A percentile compares a stretch with the other conserved stretches of the same genome.
These are phyloP conservation scores for Potentilla sterilis DNA, from an alignment of 306 rosid genomes.

Conservation along the genomic window DNA sequence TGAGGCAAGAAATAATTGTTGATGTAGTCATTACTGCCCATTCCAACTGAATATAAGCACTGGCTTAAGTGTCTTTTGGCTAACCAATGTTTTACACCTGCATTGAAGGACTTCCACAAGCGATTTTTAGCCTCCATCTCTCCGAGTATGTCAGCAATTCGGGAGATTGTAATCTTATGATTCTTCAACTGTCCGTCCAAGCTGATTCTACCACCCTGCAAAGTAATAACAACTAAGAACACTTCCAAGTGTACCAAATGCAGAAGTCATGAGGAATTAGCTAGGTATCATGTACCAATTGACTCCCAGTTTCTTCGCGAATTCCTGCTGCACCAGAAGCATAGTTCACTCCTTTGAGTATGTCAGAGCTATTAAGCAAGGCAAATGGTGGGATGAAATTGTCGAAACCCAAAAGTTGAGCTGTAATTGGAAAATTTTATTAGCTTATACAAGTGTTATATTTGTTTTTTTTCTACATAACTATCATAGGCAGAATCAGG, in stretches of 20 bases:
- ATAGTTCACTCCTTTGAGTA: conserved; percentile 60
- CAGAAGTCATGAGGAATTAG: not conserved
- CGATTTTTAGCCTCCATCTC: not conserved
- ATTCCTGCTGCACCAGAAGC: conserved; percentile 75
- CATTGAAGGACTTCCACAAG: conserved; percentile 15
- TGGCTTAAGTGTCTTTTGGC: conserved; percentile 26
- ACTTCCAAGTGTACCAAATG: not conserved
- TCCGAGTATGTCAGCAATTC: conserved; percentile 21
- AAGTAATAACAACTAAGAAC: not conserved
- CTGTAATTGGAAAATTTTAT: conserved; percentile 26
- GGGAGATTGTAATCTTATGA: conserved; percentile 33
- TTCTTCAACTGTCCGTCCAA: conserved; percentile 35
- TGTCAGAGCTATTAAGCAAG: conserved; percentile 11
- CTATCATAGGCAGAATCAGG: too few species aligned
- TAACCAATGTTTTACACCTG: not conserved
- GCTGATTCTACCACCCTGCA: conserved; percentile 46
- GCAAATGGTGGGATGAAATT: conserved; percentile 50
- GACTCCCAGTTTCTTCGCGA: conserved; percentile 35
- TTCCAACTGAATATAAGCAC: conserved; percentile 45
- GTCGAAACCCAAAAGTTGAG: conserved; percentile 56
- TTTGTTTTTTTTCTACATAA: not conserved
- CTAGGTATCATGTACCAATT: conserved; percentile 9
- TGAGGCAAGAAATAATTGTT: conserved; percentile 28
- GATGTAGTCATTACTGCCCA: conserved; percentile 31
- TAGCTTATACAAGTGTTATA: not conserved